Base-by-base conservation (phyloP, 306 rosid genomes). In the Boehmeria nivea region DNA sequence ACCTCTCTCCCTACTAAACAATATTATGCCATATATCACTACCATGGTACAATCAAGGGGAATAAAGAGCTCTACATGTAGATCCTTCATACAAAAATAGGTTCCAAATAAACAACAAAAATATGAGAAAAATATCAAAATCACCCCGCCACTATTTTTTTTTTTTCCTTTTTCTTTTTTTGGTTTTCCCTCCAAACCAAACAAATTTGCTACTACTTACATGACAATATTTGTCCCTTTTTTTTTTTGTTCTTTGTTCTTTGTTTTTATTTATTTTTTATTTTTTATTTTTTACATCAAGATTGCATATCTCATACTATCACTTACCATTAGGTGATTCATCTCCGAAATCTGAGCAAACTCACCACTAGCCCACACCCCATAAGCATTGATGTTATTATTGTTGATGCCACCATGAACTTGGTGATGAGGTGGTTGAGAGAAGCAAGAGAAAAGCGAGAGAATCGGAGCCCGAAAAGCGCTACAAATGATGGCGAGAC, bases 271-370 rank as follows among this genome's bases (percentile, higher is more conserved):
- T 3, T 3, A 4, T 12, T 22, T 3, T 43, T 34, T 13, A 12
- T 40, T 46, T 64, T 19, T 51, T 46, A 39, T 52, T 34, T 50
- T 54, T 72, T 75, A 91, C 95, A 91, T 87, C 76, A 91, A 83
- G 67, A 91, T 87, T 58, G 98, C 98, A 73, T 87, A 91, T 61
- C 98, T 88, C 96, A 87, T 87, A 81, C 98, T 79, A 5, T 91
- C 98, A 68, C 72, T 87, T 9, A 87, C 98, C 96, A 91, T 87
- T 12, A 91, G 87, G 64, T 91, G 87, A 67, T 91, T 91, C 66
- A 85, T 80, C 34, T 91, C 95, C 25, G 98, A 84, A 4, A 72
- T 65, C 50, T 81, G 89, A 1, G 83, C 60, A 25, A 80, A 80
- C 22, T 87, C 85, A 40, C 74, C 80, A 25, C 78, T 76, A 1